Conservation (phyloP, 2,329 filamentous ascomycete species). For the Paecilomyces formosus region DNA sequence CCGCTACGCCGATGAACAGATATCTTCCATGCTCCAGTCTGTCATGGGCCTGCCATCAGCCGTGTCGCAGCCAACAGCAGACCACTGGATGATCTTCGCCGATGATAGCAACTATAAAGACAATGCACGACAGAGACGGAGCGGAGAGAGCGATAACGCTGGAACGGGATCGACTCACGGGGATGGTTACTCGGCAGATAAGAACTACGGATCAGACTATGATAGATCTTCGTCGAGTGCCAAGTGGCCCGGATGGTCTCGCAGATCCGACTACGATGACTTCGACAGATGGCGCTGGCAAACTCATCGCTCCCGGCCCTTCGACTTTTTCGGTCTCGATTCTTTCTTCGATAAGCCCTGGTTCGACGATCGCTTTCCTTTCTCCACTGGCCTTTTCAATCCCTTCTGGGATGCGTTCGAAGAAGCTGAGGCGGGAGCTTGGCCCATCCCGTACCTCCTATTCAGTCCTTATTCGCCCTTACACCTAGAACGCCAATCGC, state of each 20-base stretch:
- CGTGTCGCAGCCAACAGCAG: slow-evolving; percentile 20
- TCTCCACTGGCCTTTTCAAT: slow-evolving; percentile 21
- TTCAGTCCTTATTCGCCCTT: slow-evolving; percentile 49
- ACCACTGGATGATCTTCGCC: slow-evolving; percentile 27
- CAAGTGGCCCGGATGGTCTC: slow-evolving; percentile 8
- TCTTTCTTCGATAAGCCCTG: slow-evolving; percentile 26
- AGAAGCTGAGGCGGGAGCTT: slow-evolving; percentile 27
- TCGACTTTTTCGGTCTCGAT: slow-evolving; percentile 23
- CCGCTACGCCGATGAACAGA: slow-evolving; percentile 52
- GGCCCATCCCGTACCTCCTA: slow-evolving; percentile 37
- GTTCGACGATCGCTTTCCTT: slow-evolving; percentile 22
- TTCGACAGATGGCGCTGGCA: slow-evolving; percentile 16
- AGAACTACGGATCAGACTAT: background rate
- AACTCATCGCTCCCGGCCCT: slow-evolving; percentile 14
- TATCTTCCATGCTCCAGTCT: slow-evolving; percentile 47
- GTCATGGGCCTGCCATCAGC: slow-evolving; percentile 41
- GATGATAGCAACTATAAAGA: slow-evolving; percentile 22
- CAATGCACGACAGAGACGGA: slow-evolving; percentile 10
- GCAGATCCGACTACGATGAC: slow-evolving; percentile 8
- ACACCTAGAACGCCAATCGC: slow-evolving; percentile 42
- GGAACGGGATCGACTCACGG: background rate
- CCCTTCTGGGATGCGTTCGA: slow-evolving; percentile 22
- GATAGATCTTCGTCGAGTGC: background rate
- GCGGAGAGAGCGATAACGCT: slow-evolving; percentile 5
- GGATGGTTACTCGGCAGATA: background rate